Percentiles rank a stretch among this genome's conserved stretches.
Conservation (phyloP, 805 yeast species). For the Pichia kluyveri region DNA sequence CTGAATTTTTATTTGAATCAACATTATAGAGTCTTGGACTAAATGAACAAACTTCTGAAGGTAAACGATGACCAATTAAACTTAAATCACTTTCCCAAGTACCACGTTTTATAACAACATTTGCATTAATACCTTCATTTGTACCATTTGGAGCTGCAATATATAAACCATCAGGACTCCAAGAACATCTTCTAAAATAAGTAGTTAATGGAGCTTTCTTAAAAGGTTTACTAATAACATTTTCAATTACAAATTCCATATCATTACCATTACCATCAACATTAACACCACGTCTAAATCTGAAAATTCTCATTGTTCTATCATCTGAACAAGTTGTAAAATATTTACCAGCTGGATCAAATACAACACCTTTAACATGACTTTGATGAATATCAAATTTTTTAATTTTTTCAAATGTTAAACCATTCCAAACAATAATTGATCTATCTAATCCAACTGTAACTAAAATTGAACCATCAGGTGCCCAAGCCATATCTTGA, state of each 20-base stretch:
- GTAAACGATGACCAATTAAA: conserved; percentile 75
- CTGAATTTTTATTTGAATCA: conserved; percentile 9
- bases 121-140: conserved; percentile 72
- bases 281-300: conserved; percentile 64
- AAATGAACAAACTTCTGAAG: conserved; percentile 72
- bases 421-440: conserved; percentile 88
- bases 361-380: conserved; percentile 92
- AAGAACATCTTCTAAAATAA: conserved; percentile 75
- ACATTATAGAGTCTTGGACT: conserved; percentile 57
- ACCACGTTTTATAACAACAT: conserved; percentile 66
- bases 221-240: conserved; percentile 77
- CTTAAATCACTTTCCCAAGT: conserved; percentile 71
- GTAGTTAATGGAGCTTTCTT: conserved; percentile 84
- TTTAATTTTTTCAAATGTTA: conserved; percentile 82
- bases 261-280: conserved; percentile 55
- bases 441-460: conserved; percentile 93
- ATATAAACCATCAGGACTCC: conserved; percentile 89
- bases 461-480: conserved; percentile 82
- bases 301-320: conserved; percentile 76
- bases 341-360: conserved; percentile 96
- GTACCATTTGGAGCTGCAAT: conserved; percentile 82
- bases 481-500: conserved; percentile 97
- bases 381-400: conserved; percentile 90
- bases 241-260: conserved; percentile 79
- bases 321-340: conserved; percentile 97